Percentiles rank a stretch among this genome's conserved stretches.
phyloP scores from a whole-genome alignment of 306 rosid species.

The Fragaria ananassa region DNA sequence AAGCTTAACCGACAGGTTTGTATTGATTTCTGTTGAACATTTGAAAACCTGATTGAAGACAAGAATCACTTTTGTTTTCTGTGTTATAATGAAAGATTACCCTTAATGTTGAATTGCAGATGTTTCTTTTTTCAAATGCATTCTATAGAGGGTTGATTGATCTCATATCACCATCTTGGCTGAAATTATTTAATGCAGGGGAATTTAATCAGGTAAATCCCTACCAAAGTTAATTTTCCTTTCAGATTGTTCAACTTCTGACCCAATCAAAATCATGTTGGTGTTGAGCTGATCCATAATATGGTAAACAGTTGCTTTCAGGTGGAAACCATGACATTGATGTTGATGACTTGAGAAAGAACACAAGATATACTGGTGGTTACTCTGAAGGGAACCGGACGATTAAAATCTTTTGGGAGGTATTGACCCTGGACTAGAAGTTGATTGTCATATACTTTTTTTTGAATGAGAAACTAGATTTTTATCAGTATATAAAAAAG shows the following conservation, averaged over 20 bases:
- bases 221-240: not conserved
- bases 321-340: slow-evolving; percentile 96
- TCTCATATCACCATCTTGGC: slow-evolving; percentile 95
- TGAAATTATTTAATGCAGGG: slow-evolving; percentile 86
- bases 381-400: slow-evolving; percentile 83
- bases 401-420: slow-evolving; percentile 92
- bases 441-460: slow-evolving; percentile 1
- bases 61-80: slow-evolving; percentile 11
- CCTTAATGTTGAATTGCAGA: slow-evolving; percentile 56
- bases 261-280: slow-evolving; percentile 15
- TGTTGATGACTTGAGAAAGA: slow-evolving; percentile 73
- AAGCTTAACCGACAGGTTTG: slow-evolving; percentile 92
- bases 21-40: slow-evolving; percentile 3
- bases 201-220: slow-evolving; percentile 90
- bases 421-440: slow-evolving; percentile 23
- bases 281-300: slow-evolving; percentile 33
- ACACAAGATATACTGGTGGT: slow-evolving; percentile 91
- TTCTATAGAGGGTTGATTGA: slow-evolving; percentile 86
- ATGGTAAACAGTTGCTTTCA: slow-evolving; percentile 75
- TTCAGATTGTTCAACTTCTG: slow-evolving; percentile 1
- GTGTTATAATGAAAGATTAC: slow-evolving; percentile 5
- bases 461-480: not conserved
- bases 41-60: slow-evolving; percentile 14
- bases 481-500: not conserved
- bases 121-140: slow-evolving; percentile 79